Evolutionary conservation across 2,329 filamentous ascomycete species (phyloP).

Genomic region (Scytalidium lignicola): DNA sequence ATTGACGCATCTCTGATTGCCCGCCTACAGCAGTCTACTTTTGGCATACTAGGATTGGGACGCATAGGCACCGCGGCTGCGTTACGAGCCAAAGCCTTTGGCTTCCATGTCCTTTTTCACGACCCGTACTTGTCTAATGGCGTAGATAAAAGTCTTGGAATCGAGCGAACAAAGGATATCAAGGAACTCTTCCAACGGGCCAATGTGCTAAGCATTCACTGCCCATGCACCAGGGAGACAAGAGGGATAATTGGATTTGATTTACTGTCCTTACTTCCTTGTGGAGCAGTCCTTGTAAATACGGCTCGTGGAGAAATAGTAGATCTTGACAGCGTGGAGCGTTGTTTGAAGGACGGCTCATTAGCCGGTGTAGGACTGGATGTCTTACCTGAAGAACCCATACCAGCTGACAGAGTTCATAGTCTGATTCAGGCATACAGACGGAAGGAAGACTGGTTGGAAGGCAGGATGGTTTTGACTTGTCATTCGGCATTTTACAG

Average conservation of each 20-base stretch:
- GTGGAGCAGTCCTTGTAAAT: conserved; percentile 25
- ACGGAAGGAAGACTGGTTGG: conserved; percentile 34
- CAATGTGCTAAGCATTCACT: not conserved
- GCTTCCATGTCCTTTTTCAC: not conserved
- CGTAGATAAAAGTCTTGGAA: not conserved
- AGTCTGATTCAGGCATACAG: not conserved
- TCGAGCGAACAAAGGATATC: conserved; percentile 1
- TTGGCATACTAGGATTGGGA: conserved; percentile 3
- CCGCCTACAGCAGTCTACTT: not conserved
- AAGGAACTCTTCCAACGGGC: conserved; percentile 17
- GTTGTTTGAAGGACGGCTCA: conserved; percentile 21
- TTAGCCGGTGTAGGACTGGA: conserved; percentile 27
- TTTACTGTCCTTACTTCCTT: conserved; percentile 23
- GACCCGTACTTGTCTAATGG: not conserved
- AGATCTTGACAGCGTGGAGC: conserved; percentile 24
- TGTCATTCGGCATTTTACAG: not conserved
- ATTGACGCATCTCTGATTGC: conserved; percentile 1
- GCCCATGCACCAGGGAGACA: conserved; percentile 2
- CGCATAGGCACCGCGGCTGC: conserved; percentile 1
- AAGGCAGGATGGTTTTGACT: conserved; percentile 31
- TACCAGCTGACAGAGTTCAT: not conserved
- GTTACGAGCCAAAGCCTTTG: conserved; percentile 1
- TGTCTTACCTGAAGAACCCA: conserved; percentile 28
- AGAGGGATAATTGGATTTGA: conserved; percentile 20
- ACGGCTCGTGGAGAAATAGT: conserved; percentile 27